Evolutionary conservation across 176 grass and related monocot species (phyloP).

Genomic region (Triticum turgidum): DNA sequence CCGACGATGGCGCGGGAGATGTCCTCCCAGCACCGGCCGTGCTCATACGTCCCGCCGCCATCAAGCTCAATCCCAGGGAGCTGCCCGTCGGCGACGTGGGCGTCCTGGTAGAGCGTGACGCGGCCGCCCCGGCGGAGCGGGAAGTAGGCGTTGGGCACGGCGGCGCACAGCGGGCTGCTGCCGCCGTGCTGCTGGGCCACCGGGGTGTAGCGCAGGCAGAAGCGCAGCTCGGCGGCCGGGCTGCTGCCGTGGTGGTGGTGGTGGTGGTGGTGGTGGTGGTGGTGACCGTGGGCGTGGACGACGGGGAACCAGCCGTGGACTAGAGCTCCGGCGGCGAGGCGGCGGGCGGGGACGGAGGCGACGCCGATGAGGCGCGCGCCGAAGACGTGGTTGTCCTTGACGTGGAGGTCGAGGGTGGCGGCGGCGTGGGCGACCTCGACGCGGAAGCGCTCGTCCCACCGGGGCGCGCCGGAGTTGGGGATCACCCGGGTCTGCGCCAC

Average conservation of each 20-base stretch:
- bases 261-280: slow-evolving; percentile 1
- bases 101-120: slow-evolving; percentile 88
- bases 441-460: slow-evolving; percentile 91
- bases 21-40: slow-evolving; percentile 89
- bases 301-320: slow-evolving; percentile 76
- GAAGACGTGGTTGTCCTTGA: slow-evolving; percentile 92
- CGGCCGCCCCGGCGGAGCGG: slow-evolving; percentile 69
- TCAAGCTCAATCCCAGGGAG: slow-evolving; percentile 60
- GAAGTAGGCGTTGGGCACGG: slow-evolving; percentile 89
- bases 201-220: neutral
- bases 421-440: slow-evolving; percentile 83
- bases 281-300: neutral
- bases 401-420: slow-evolving; percentile 69
- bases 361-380: slow-evolving; percentile 89
- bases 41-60: slow-evolving; percentile 52
- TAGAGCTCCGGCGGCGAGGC: slow-evolving; percentile 37
- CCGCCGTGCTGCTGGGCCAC: no score
- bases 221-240: neutral
- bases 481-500: slow-evolving; percentile 91
- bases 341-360: slow-evolving; percentile 62
- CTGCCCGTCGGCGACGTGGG: slow-evolving; percentile 67
- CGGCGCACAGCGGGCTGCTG: slow-evolving; percentile 50
- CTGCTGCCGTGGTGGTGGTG: slow-evolving; percentile 44
- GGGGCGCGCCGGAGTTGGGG: slow-evolving; percentile 72
- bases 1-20: slow-evolving; percentile 83